Conservation (phyloP, 2,329 filamentous ascomycete genomes). For the Alternaria infectoria region DNA sequence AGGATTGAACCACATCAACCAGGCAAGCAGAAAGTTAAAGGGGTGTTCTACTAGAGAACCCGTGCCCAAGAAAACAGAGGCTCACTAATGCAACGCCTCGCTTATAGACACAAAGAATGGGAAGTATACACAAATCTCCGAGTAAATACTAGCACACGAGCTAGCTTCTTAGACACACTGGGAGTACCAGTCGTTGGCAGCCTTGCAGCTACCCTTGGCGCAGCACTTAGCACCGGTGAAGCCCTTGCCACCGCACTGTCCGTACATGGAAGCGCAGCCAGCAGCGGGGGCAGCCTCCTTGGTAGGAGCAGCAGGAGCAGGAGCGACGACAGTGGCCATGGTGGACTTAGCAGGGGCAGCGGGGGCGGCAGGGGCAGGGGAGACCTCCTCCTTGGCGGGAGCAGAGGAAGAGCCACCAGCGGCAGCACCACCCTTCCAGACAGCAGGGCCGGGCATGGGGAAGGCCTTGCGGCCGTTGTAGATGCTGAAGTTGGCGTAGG, state of each 20-base stretch:
- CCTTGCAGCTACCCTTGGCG: conserved; percentile 22
- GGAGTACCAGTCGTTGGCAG: conserved; percentile 24
- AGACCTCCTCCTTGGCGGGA: conserved; percentile 13
- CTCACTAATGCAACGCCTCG: background rate
- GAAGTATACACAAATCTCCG: background rate
- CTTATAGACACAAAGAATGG: background rate
- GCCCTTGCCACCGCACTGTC: conserved; percentile 23
- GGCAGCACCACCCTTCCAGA: conserved; percentile 20
- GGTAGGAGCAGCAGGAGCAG: background rate
- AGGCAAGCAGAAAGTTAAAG: background rate
- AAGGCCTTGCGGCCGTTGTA: conserved; percentile 29
- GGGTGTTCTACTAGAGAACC: background rate
- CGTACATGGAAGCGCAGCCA: conserved; percentile 15
- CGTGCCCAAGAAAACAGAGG: background rate
- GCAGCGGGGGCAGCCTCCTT: background rate
- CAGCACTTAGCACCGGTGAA: conserved; percentile 23
- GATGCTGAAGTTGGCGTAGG: conserved; percentile 37
- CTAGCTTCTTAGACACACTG: conserved; percentile 16
- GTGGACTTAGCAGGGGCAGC: conserved; percentile 1
- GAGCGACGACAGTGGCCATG: background rate
- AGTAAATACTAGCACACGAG: background rate
- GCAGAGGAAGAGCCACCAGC: conserved; percentile 4
- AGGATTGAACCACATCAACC: background rate
- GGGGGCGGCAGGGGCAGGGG: conserved; percentile 5
- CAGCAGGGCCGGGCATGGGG: conserved; percentile 19